phyloP scores from a whole-genome alignment of 2,329 filamentous ascomycete genomes.

The Ramularia endophylla region DNA sequence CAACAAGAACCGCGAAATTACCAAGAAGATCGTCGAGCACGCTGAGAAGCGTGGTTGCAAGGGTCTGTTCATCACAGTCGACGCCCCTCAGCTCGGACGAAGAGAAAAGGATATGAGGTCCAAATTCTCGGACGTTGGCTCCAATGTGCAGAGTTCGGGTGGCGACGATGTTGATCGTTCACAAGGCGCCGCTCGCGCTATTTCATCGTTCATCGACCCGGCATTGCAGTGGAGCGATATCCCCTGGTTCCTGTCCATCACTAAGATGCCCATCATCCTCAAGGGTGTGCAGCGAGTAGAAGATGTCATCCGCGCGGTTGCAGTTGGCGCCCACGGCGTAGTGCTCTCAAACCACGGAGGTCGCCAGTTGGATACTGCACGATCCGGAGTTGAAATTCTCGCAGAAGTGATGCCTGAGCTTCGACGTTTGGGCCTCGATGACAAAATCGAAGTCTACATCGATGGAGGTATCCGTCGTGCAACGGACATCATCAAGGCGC shows the following conservation, averaged over 20 bases:
- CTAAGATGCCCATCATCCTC: conserved; percentile 88
- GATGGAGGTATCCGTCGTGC: conserved; percentile 87
- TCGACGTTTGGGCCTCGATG: conserved; percentile 64
- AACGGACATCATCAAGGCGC: conserved; percentile 91
- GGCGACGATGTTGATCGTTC: conserved; percentile 73
- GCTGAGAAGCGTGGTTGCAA: conserved; percentile 89
- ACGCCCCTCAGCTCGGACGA: conserved; percentile 89
- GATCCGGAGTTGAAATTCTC: conserved; percentile 82
- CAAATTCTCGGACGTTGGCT: conserved; percentile 68
- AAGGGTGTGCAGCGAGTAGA: conserved; percentile 97
- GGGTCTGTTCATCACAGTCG: conserved; percentile 96
- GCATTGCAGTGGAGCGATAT: conserved; percentile 74
- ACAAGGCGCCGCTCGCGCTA: conserved; percentile 90
- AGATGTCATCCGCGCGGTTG: conserved; percentile 75
- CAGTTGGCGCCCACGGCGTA: conserved; percentile 73
- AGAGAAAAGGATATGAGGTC: conserved; percentile 97
- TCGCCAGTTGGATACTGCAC: conserved; percentile 85
- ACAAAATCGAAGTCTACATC: conserved; percentile 72
- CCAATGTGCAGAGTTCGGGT: conserved; percentile 65
- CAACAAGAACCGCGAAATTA: conserved; percentile 91
- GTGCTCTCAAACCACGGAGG: conserved; percentile 96
- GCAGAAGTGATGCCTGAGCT: conserved; percentile 83
- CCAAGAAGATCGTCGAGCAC: conserved; percentile 81
- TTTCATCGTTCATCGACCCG: conserved; percentile 95
- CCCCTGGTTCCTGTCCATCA: conserved; percentile 84